Percentiles rank a stretch among this genome's conserved stretches.
These are phyloP conservation scores for Hypoxylon sp. DNA, from an alignment of 2,329 filamentous ascomycete species.

Conservation along the genomic window DNA sequence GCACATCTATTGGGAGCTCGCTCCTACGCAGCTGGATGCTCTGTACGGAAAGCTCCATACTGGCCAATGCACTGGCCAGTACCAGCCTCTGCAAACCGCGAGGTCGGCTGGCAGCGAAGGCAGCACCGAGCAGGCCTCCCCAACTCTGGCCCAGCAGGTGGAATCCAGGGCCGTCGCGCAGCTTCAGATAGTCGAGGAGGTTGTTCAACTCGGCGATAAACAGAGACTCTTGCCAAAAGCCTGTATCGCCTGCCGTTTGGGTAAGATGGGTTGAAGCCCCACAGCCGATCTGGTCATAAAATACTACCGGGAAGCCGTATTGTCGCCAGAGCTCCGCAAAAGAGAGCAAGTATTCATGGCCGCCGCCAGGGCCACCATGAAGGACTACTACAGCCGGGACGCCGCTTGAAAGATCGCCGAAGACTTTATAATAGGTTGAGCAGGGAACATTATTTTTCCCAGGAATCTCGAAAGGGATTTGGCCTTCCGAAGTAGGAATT, in stretches of 20 bases:
- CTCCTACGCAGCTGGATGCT: conserved; percentile 17
- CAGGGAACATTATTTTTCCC: conserved; percentile 23
- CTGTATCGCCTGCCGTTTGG: conserved; percentile 31
- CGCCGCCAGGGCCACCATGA: conserved; percentile 41
- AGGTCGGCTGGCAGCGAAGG: conserved; percentile 37
- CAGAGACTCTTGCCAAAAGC: conserved; percentile 38
- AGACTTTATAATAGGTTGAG: conserved; percentile 39
- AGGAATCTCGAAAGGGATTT: conserved; percentile 30
- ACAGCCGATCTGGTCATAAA: conserved; percentile 45
- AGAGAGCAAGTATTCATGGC: conserved; percentile 40
- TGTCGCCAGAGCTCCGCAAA: conserved; percentile 28
- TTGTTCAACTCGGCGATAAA: conserved; percentile 44
- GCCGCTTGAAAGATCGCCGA: conserved; percentile 35
- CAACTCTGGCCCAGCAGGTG: conserved; percentile 43
- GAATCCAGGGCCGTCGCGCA: conserved; percentile 33
- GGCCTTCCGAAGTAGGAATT: conserved; percentile 18
- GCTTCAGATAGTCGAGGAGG: conserved; percentile 32
- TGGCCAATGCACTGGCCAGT: conserved; percentile 37
- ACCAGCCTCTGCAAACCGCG: conserved; percentile 33
- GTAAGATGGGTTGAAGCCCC: conserved; percentile 40
- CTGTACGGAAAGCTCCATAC: conserved; percentile 19
- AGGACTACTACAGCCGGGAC: conserved; percentile 26
- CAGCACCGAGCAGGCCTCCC: conserved; percentile 39
- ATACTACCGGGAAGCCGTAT: conserved; percentile 37
- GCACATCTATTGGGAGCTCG: conserved; percentile 34